Evolutionary conservation across 2,329 filamentous ascomycete species (phyloP), one percentile per base, ranked within the genome.

Genomic region (Penicillium crustosum): DNA sequence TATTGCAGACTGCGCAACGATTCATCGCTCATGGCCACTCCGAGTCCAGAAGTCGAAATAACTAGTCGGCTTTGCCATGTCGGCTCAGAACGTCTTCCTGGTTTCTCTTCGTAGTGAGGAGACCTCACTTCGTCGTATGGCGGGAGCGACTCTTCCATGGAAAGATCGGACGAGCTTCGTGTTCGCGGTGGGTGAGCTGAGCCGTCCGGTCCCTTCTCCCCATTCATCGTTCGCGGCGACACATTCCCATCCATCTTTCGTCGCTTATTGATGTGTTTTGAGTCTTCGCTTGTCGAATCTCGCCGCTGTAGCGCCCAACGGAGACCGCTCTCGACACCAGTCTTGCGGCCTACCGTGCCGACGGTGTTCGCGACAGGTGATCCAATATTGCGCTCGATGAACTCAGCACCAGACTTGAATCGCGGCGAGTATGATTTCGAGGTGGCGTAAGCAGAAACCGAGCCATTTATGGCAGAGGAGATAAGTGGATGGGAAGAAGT

Each of bases 341-440:
- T 96, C 33, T 88, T 87, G 31, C 91, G 86, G 31, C 91, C 89
- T 6, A 96, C 90, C 0, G 86, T 89, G 15, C 90, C 90, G 31
- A 96, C 90, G 0, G 91, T 94, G 69, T 90, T 94, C 52, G 90
- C 90, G 52, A 97, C 86, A 1, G 91, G 92, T 1, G 89, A 81
- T 13, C 83, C 90, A 51, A 96, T 86, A 65, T 91, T 93, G 47
- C 90, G 88, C 74, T 97, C 93, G 21, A 97, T 87, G 67, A 95
- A 91, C 72, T 96, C 91, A 49, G 91, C 93, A 60, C 92, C 86
- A n/a, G 90, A 89, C 73, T 90, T 92, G 71, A 97, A 91, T 2
- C 89, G 85, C 0, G 93, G 92, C 1, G 91, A 95, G 68, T 93
- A 95, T 65, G 93, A 91, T 75, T 97, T 97, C 12, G 90, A 92